A percentile compares a stretch with the other conserved stretches of the same genome.
Conservation (phyloP, 768 basidiomycete genomes). For the Cystobasidium ongulense region DNA sequence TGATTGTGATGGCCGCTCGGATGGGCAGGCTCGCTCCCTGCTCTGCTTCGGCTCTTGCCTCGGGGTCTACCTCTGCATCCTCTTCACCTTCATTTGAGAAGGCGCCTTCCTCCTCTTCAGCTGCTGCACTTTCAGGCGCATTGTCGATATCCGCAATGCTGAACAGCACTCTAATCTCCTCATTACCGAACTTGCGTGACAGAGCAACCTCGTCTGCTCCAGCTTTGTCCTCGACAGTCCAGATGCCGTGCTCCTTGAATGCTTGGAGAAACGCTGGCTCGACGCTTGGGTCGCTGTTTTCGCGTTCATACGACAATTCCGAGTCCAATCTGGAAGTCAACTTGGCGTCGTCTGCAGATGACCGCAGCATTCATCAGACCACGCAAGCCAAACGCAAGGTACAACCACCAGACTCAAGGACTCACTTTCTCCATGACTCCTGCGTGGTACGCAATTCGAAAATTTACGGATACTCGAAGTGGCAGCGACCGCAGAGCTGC, state of each 20-base stretch:
- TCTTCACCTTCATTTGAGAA: constrained; percentile 46
- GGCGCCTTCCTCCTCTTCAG: constrained; percentile 40
- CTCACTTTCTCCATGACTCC: constrained; percentile 12
- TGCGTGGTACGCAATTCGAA: background rate
- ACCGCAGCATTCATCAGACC: background rate
- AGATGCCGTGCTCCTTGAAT: constrained; percentile 51
- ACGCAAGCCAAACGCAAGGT: too few species aligned
- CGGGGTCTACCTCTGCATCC: constrained; percentile 34
- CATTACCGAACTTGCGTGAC: constrained; percentile 78
- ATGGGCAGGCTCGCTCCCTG: constrained; percentile 56
- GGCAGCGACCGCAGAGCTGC: background rate
- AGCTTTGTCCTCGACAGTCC: constrained; percentile 59
- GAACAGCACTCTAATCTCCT: constrained; percentile 79
- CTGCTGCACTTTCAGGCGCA: constrained; percentile 45
- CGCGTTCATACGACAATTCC: constrained; percentile 78
- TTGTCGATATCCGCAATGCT: constrained; percentile 77
- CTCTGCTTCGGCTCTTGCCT: constrained; percentile 44
- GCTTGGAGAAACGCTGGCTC: constrained; percentile 68
- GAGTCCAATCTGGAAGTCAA: background rate
- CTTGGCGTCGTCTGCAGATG: background rate
- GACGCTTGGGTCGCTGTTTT: constrained; percentile 47
- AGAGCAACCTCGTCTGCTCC: constrained; percentile 76
- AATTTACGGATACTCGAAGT: background rate
- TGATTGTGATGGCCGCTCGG: constrained; percentile 71
- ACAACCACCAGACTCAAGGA: too few species aligned